Percentiles rank a stretch among this genome's conserved stretches.
phyloP scores from a whole-genome alignment of 805 yeast genomes.

The Zygosaccharomyces kombuchaensis region DNA sequence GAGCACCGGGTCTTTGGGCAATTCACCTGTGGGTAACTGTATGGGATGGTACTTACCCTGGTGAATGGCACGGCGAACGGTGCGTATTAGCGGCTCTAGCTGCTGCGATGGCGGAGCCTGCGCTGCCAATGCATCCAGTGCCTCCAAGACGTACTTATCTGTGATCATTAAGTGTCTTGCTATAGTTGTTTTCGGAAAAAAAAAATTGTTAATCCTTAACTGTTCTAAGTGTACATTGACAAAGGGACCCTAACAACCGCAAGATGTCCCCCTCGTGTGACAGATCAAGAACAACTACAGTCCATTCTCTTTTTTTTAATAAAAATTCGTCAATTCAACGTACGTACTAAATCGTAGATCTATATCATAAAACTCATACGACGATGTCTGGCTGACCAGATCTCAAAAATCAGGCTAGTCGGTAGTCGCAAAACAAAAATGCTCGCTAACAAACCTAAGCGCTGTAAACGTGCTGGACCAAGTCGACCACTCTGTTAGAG shows the following conservation, averaged over 20 bases:
- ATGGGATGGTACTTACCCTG: slow-evolving; percentile 2
- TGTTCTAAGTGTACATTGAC: too few species aligned
- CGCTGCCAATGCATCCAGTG: neutral
- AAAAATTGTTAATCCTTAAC: too few species aligned
- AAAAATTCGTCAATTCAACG: neutral
- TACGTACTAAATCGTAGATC: slow-evolving; percentile 3
- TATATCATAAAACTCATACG: slow-evolving; percentile 7
- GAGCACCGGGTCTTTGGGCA: neutral
- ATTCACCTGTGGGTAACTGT: neutral
- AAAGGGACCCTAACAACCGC: too few species aligned
- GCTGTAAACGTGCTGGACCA: slow-evolving; percentile 58
- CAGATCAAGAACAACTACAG: too few species aligned
- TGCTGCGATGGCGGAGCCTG: neutral
- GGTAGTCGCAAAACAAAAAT: neutral
- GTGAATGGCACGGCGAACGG: slow-evolving; percentile 1
- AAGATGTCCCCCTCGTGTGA: too few species aligned
- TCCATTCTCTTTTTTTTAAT: too few species aligned
- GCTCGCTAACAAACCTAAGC: slow-evolving; percentile 14
- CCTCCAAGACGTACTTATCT: slow-evolving; percentile 2
- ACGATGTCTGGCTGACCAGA: neutral
- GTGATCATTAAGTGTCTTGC: slow-evolving; percentile 2
- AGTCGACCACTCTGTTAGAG: slow-evolving; percentile 72
- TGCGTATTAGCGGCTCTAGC: neutral
- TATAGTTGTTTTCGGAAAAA: too few species aligned
- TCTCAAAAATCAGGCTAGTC: neutral